Percentiles rank a stretch among this genome's conserved stretches.
Conservation (phyloP, 306 rosid genomes). For the Fagus sylvatica region DNA sequence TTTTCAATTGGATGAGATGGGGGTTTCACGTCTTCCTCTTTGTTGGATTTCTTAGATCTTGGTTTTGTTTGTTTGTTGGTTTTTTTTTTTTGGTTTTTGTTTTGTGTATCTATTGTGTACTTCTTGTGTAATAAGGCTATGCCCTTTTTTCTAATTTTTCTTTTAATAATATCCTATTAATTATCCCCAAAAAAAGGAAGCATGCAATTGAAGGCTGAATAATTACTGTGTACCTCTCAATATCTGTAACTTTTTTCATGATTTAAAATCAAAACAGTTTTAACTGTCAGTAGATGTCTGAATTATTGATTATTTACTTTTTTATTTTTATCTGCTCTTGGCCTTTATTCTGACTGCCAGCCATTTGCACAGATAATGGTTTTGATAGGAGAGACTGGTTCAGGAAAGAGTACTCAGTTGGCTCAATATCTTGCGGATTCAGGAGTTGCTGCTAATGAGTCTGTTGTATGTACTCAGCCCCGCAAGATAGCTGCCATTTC, state of each 20-base stretch:
- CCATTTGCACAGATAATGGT: slow-evolving; percentile 59
- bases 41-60: no score
- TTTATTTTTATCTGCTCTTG: slow-evolving; percentile 10
- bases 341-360: slow-evolving; percentile 23
- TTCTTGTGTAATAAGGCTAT: no score
- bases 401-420: slow-evolving; percentile 96
- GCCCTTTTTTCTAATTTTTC: no score
- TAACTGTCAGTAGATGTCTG: background rate
- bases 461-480: slow-evolving; percentile 91
- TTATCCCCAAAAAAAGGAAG: no score
- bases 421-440: slow-evolving; percentile 93
- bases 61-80: no score
- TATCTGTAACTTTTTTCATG: background rate
- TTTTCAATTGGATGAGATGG: no score
- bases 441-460: slow-evolving; percentile 53
- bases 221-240: background rate
- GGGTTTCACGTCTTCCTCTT: no score
- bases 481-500: slow-evolving; percentile 89
- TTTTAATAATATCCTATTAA: no score
- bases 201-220: background rate
- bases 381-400: slow-evolving; percentile 92
- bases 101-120: no score
- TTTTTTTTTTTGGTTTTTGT: no score
- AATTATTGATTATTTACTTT: background rate
- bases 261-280: background rate